phyloP scores from a whole-genome alignment of 2,329 filamentous ascomycete species.

The Huntiella moniliformis region DNA sequence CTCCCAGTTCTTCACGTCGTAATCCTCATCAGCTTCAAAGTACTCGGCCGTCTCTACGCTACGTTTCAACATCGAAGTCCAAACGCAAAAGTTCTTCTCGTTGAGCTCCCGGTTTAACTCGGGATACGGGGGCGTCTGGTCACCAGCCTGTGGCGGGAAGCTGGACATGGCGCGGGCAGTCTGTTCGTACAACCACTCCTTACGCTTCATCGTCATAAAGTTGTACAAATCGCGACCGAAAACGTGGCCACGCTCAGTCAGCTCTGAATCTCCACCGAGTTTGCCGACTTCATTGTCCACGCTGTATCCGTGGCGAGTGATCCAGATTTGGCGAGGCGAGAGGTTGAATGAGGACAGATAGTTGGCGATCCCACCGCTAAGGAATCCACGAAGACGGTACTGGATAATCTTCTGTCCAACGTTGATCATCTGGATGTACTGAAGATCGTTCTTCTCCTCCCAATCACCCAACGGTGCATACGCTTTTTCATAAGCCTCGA shows the following conservation, averaged over 20 bases:
- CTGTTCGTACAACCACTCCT: slow-evolving; percentile 68
- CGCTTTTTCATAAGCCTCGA: slow-evolving; percentile 81
- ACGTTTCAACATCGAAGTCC: slow-evolving; percentile 92
- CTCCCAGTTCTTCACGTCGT: slow-evolving; percentile 92
- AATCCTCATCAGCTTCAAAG: slow-evolving; percentile 82
- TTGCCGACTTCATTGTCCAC: slow-evolving; percentile 71
- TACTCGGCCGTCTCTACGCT: slow-evolving; percentile 73
- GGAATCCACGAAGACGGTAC: slow-evolving; percentile 76
- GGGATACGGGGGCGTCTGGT: slow-evolving; percentile 87
- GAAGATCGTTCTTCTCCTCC: slow-evolving; percentile 77
- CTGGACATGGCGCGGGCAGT: slow-evolving; percentile 57
- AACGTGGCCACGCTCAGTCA: slow-evolving; percentile 60
- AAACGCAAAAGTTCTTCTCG: slow-evolving; percentile 88
- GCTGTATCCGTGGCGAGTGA: slow-evolving; percentile 86
- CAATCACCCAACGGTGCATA: slow-evolving; percentile 82
- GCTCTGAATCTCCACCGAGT: slow-evolving; percentile 74
- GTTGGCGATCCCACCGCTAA: slow-evolving; percentile 80
- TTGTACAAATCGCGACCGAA: slow-evolving; percentile 65
- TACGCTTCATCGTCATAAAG: slow-evolving; percentile 67
- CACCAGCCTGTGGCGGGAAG: slow-evolving; percentile 79
- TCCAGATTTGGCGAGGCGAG: slow-evolving; percentile 91
- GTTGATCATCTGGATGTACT: slow-evolving; percentile 96
- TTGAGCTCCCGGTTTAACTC: slow-evolving; percentile 53
- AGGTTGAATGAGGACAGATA: slow-evolving; percentile 96
- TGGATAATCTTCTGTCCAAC: slow-evolving; percentile 88